Conservation (phyloP, 192 early-diverging fungal species). For the Endogone sp. region DNA sequence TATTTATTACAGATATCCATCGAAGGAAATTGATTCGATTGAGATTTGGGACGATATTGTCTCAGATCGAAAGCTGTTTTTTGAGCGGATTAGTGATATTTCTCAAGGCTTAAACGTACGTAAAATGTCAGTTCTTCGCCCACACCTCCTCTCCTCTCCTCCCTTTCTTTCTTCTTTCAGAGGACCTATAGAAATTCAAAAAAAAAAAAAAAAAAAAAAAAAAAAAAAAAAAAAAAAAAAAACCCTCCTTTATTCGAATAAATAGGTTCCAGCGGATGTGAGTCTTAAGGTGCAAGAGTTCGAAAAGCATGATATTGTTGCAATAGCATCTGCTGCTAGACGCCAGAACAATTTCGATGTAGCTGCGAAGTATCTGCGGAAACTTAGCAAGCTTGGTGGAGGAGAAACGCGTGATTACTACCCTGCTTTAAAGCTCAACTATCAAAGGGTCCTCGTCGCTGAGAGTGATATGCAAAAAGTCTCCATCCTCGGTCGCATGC, state of each 20-base stretch:
- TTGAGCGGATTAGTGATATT: constrained; percentile 27
- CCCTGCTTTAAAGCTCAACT: background rate
- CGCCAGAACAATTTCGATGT: constrained; percentile 55
- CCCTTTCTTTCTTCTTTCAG: no score
- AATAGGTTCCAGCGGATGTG: background rate
- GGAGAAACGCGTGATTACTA: background rate
- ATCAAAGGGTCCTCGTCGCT: background rate
- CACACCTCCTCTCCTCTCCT: no score
- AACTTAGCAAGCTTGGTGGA: constrained; percentile 2
- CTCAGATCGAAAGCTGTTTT: constrained; percentile 38
- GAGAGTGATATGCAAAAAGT: background rate
- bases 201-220: no score
- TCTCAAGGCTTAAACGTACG: background rate
- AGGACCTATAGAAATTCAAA: no score
- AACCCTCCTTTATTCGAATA: background rate
- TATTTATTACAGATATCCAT: constrained; percentile 36
- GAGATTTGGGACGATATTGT: constrained; percentile 61
- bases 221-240: no score
- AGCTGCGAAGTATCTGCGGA: constrained; percentile 40
- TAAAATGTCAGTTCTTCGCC: no score
- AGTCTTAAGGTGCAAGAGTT: constrained; percentile 9
- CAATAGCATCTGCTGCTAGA: constrained; percentile 54
- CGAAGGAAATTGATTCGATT: constrained; percentile 41
- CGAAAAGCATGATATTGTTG: constrained; percentile 23
- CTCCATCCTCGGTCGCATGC: background rate